Evolutionary conservation across 1,284 basidiomycete genomes (phyloP).

Genomic region (Termitomyces sp.): DNA sequence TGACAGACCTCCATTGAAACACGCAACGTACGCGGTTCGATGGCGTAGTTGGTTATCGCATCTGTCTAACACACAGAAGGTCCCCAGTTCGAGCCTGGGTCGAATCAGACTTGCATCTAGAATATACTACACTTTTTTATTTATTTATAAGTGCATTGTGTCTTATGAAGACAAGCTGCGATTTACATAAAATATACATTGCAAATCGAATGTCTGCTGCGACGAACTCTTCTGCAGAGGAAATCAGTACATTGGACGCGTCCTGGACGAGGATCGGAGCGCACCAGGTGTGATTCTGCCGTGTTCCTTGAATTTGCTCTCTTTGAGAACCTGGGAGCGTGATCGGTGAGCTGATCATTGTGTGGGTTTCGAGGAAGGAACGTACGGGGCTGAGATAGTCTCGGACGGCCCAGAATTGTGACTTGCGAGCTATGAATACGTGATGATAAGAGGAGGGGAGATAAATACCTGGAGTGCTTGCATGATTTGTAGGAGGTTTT

Average conservation of each 20-base stretch:
- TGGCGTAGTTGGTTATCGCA: slow-evolving; percentile 81
- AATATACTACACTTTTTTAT: too few species aligned
- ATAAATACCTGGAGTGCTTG: slow-evolving; percentile 63
- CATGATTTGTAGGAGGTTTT: slow-evolving; percentile 40
- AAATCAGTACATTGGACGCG: slow-evolving; percentile 18
- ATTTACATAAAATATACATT: too few species aligned
- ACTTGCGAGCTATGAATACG: slow-evolving; percentile 22
- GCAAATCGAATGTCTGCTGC: slow-evolving; percentile 46
- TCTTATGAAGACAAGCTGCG: too few species aligned
- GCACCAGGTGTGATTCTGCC: slow-evolving; percentile 92
- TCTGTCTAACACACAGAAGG: slow-evolving; percentile 60
- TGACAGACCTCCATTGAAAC: too few species aligned
- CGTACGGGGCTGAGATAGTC: slow-evolving; percentile 93
- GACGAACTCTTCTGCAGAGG: slow-evolving; percentile 82
- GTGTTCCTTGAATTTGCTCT: slow-evolving; percentile 99
- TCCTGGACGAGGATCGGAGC: slow-evolving; percentile 25
- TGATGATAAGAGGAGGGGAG: slow-evolving; percentile 6
- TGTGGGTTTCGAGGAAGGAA: slow-evolving; percentile 18
- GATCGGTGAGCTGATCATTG: slow-evolving; percentile 29
- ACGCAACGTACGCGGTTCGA: slow-evolving; percentile 43
- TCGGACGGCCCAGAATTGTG: slow-evolving; percentile 91
- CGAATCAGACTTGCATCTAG: too few species aligned
- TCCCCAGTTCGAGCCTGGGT: slow-evolving; percentile 55
- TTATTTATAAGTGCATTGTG: too few species aligned
- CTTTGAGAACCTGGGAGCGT: slow-evolving; percentile 76